These are phyloP conservation scores for Isochrysis galbana DNA, from an alignment of 78 protist genomes.

Conservation along the genomic window DNA sequence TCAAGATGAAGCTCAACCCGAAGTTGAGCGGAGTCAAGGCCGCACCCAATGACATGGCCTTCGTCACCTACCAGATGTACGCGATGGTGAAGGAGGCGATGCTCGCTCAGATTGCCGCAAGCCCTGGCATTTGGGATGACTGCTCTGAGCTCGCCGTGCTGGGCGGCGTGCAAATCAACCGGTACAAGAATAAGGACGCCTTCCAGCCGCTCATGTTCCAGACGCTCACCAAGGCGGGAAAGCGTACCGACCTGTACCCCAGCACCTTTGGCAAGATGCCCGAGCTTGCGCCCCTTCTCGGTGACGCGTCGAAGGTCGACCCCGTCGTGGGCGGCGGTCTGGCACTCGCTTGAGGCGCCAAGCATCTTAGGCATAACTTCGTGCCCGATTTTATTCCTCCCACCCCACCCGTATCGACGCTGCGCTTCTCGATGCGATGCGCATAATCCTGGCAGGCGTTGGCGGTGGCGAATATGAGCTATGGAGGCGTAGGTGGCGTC, in stretches of 20 bases:
- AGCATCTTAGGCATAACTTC: too few species aligned
- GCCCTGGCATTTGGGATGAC: background rate
- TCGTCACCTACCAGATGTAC: background rate
- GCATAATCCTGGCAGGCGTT: too few species aligned
- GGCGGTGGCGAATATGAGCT: too few species aligned
- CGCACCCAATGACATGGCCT: background rate
- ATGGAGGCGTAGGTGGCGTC: too few species aligned
- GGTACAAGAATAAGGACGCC: background rate
- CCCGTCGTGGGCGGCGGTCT: too few species aligned
- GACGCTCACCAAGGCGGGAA: background rate
- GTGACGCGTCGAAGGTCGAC: too few species aligned
- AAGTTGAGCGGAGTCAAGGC: background rate
- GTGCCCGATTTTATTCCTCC: too few species aligned
- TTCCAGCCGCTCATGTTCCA: conserved; percentile 1
- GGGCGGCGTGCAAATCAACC: background rate
- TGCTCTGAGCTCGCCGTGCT: background rate
- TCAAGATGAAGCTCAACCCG: background rate
- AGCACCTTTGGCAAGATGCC: background rate
- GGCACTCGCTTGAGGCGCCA: too few species aligned
- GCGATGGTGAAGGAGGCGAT: background rate
- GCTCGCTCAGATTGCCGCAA: background rate
- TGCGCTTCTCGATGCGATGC: too few species aligned
- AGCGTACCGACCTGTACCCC: background rate
- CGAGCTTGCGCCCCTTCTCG: too few species aligned
- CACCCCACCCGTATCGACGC: too few species aligned